Conservation (phyloP, 805 yeast genomes). For the Allodekkera sacchari region DNA sequence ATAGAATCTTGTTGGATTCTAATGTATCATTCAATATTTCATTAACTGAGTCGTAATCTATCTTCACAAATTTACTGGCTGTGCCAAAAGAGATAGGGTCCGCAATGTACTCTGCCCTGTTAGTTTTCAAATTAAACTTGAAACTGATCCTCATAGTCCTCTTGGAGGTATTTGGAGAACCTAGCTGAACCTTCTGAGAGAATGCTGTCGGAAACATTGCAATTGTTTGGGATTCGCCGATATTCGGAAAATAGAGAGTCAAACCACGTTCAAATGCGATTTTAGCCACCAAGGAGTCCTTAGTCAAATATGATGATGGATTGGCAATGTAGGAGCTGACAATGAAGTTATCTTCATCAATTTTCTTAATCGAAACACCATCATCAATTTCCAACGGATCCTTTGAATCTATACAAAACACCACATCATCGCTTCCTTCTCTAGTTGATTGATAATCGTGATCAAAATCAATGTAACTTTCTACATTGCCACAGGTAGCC, state of each 20-base stretch:
- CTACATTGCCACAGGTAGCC: constrained; percentile 15
- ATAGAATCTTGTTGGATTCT: constrained; percentile 5
- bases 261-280: constrained; percentile 54
- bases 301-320: constrained; percentile 60
- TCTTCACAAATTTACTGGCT: constrained; percentile 38
- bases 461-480: constrained; percentile 9
- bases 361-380: constrained; percentile 57
- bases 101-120: constrained; percentile 9
- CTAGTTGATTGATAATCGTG: constrained; percentile 20
- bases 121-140: constrained; percentile 18
- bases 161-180: constrained; percentile 36
- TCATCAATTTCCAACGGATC: constrained; percentile 90
- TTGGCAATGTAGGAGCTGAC: constrained; percentile 79
- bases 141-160: constrained; percentile 40
- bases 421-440: constrained; percentile 31
- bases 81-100: constrained; percentile 31
- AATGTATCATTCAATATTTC: constrained; percentile 28
- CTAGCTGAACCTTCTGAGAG: constrained; percentile 31
- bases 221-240: constrained; percentile 34
- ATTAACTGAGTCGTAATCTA: constrained; percentile 63
- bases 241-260: constrained; percentile 62
- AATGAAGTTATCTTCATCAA: constrained; percentile 25
- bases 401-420: constrained; percentile 76
- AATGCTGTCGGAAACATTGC: constrained; percentile 61
- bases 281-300: constrained; percentile 30